Conservation (phyloP, 2,329 filamentous ascomycete genomes). For the Acephala macrosclerotiorum region DNA sequence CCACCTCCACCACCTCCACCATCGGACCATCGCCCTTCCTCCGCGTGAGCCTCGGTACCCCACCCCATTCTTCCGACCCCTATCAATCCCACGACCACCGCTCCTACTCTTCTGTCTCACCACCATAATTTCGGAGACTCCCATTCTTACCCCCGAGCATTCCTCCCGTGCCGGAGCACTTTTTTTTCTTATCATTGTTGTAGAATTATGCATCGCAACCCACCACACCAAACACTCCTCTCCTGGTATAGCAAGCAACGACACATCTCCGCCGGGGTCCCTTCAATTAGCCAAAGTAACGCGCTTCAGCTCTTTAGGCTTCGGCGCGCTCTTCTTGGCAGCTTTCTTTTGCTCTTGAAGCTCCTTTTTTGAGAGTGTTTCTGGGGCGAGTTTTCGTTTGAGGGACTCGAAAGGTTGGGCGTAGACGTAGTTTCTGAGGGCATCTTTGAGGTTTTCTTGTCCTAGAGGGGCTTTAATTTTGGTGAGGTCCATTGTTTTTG, state of each 20-base stretch:
- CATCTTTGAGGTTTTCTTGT: background rate
- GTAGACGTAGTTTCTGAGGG: background rate
- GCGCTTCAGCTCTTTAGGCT: background rate
- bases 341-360: background rate
- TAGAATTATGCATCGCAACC: no score
- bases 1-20: no score
- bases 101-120: no score
- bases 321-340: background rate
- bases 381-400: background rate
- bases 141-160: no score
- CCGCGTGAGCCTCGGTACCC: no score
- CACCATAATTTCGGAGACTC: no score
- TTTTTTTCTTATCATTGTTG: no score
- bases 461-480: background rate
- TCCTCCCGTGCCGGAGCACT: no score
- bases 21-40: no score
- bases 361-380: background rate
- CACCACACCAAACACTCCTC: no score
- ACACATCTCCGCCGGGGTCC: background rate
- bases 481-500: background rate
- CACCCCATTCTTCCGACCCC: no score
- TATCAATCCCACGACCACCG: no score
- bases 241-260: background rate
- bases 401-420: background rate
- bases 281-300: conserved; percentile 1